These are phyloP conservation scores for Tylopilus sp. DNA, from an alignment of 1,284 basidiomycete species.

Conservation along the genomic window DNA sequence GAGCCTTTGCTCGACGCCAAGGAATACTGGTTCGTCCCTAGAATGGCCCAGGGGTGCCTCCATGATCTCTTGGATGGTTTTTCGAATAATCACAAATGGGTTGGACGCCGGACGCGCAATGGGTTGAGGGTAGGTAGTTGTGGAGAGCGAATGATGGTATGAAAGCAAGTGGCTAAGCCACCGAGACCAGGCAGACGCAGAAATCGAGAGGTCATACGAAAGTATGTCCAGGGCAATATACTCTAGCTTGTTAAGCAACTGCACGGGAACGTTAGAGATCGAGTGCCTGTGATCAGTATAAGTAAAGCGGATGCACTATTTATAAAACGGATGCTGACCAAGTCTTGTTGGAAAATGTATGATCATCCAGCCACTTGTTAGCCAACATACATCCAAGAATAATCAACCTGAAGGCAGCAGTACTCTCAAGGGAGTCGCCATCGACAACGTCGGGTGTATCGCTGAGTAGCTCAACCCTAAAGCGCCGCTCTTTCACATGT, in stretches of 20 bases:
- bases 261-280: slow-evolving; percentile 69
- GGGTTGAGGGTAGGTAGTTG: slow-evolving; percentile 62
- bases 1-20: slow-evolving; percentile 61
- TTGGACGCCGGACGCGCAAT: slow-evolving; percentile 72
- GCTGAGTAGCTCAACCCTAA: slow-evolving; percentile 60
- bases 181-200: slow-evolving; percentile 57
- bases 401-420: slow-evolving; percentile 65
- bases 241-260: slow-evolving; percentile 66
- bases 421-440: slow-evolving; percentile 50
- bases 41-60: slow-evolving; percentile 40
- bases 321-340: slow-evolving; percentile 52
- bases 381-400: slow-evolving; percentile 85
- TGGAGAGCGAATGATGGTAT: slow-evolving; percentile 59
- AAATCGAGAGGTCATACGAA: slow-evolving; percentile 62
- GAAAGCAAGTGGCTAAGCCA: slow-evolving; percentile 64
- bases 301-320: slow-evolving; percentile 1
- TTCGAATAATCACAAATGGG: slow-evolving; percentile 62
- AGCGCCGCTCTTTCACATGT: slow-evolving; percentile 54
- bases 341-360: slow-evolving; percentile 90
- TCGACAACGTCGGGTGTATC: slow-evolving; percentile 45
- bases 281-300: slow-evolving; percentile 54
- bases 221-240: slow-evolving; percentile 66
- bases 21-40: slow-evolving; percentile 60
- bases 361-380: slow-evolving; percentile 91
- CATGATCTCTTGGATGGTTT: slow-evolving; percentile 64